These are phyloP conservation scores for Fremontodendron californicum DNA, from an alignment of 345 rosid species.

Conservation along the genomic window DNA sequence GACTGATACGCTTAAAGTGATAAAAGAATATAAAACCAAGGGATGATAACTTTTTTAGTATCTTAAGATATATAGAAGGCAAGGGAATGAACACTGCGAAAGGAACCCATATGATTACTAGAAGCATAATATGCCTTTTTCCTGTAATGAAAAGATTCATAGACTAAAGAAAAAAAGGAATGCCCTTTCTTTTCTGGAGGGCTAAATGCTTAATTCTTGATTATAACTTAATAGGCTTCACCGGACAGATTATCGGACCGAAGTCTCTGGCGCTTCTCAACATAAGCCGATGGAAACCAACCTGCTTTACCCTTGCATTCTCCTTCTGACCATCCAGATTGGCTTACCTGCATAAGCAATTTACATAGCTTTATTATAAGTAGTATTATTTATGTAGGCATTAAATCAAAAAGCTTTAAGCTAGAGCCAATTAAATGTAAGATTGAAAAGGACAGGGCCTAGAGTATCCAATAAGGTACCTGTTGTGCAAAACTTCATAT, in stretches of 20 bases:
- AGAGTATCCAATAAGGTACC: not conserved
- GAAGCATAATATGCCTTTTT: not conserved
- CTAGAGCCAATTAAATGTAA: not conserved
- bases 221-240: conserved; percentile 37
- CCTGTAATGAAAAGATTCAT: not conserved
- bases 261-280: conserved; percentile 83
- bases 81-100: not conserved
- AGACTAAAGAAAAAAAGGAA: not conserved
- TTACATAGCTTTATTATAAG: not conserved
- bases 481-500: not conserved
- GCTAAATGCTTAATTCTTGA: not conserved
- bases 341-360: conserved; percentile 44
- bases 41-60: not conserved
- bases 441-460: not conserved
- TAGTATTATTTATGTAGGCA: not conserved
- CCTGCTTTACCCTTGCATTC: conserved; percentile 93
- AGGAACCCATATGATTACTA: not conserved
- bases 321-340: conserved; percentile 94
- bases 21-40: not conserved
- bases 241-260: conserved; percentile 44
- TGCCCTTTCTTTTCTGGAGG: not conserved
- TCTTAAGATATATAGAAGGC: not conserved
- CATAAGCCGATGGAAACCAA: conserved; percentile 85
- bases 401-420: not conserved
- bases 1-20: not conserved